Percentiles rank a stretch among this genome's conserved stretches.
Conservation (phyloP, 2,329 filamentous ascomycete species). For the Claviceps digitariae region DNA sequence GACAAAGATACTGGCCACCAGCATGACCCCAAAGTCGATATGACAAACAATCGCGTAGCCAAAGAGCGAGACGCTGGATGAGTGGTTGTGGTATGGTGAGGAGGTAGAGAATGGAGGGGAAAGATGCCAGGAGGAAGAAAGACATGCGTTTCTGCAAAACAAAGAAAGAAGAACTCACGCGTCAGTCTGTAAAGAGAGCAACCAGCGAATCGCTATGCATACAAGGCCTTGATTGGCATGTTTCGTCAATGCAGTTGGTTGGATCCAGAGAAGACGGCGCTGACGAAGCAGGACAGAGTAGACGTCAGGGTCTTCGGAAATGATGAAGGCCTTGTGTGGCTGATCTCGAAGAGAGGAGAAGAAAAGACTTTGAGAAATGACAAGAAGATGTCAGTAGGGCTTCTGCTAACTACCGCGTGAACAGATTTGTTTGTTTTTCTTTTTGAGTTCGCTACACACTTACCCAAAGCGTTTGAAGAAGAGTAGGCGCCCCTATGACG, state of each 20-base stretch:
- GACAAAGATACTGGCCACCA: conserved; percentile 7
- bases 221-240: conserved; percentile 16
- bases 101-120: not conserved
- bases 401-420: not conserved
- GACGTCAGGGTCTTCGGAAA: conserved; percentile 3
- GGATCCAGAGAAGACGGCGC: conserved; percentile 4
- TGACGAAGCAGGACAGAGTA: conserved; percentile 6
- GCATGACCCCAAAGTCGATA: conserved; percentile 6
- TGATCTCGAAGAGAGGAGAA: conserved; percentile 3
- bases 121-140: not conserved
- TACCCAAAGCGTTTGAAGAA: conserved; percentile 1
- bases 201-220: conserved; percentile 26
- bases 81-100: conserved; percentile 2
- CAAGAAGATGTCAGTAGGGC: conserved; percentile 2
- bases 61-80: conserved; percentile 5
- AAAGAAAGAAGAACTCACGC: conserved; percentile 16
- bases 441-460: not conserved
- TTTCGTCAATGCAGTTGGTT: conserved; percentile 9
- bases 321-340: conserved; percentile 6
- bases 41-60: conserved; percentile 5
- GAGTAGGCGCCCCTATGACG: conserved; percentile 1
- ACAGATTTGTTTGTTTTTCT: not conserved
- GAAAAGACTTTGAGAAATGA: conserved; percentile 4
- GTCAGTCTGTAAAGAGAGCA: conserved; percentile 16
- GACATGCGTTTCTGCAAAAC: not conserved